Conservation (phyloP, 768 basidiomycete genomes). For the Kwoniella mangroviensis region DNA sequence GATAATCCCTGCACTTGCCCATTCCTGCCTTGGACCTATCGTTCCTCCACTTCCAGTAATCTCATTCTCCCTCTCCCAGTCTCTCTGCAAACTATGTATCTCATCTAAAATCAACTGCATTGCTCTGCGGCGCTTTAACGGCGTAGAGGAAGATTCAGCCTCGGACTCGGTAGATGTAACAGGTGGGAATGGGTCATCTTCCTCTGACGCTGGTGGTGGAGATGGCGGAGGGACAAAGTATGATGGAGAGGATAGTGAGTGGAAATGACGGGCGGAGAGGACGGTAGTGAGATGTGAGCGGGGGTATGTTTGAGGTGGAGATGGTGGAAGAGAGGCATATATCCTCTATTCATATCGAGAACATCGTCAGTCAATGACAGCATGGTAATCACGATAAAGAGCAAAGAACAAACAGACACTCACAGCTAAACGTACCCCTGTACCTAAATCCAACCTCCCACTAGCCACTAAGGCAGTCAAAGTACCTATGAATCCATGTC, state of each 20-base stretch:
- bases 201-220: conserved; percentile 1
- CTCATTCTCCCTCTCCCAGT: conserved; percentile 35
- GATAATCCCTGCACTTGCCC: conserved; percentile 53
- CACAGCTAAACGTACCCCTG: conserved; percentile 49
- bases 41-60: conserved; percentile 1
- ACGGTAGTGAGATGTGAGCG: conserved; percentile 42
- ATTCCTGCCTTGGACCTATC: conserved; percentile 35
- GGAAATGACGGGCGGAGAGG: conserved; percentile 51
- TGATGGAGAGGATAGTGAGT: conserved; percentile 45
- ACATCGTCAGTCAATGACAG: no score
- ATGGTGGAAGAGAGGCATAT: conserved; percentile 43
- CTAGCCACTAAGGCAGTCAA: conserved; percentile 53
- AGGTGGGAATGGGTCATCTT: conserved; percentile 23
- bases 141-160: conserved; percentile 27
- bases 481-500: conserved; percentile 56
- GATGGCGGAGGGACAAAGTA: conserved; percentile 31
- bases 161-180: conserved; percentile 16
- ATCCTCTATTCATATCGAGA: conserved; percentile 38
- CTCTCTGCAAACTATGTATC: conserved; percentile 46
- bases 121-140: conserved; percentile 29
- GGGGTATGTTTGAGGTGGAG: conserved; percentile 20
- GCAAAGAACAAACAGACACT: conserved; percentile 21
- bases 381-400: no score
- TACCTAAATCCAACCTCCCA: conserved; percentile 46
- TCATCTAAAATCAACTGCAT: conserved; percentile 53